phyloP scores from a whole-genome alignment of 2,329 filamentous ascomycete species.

The Colletotrichum sp. region DNA sequence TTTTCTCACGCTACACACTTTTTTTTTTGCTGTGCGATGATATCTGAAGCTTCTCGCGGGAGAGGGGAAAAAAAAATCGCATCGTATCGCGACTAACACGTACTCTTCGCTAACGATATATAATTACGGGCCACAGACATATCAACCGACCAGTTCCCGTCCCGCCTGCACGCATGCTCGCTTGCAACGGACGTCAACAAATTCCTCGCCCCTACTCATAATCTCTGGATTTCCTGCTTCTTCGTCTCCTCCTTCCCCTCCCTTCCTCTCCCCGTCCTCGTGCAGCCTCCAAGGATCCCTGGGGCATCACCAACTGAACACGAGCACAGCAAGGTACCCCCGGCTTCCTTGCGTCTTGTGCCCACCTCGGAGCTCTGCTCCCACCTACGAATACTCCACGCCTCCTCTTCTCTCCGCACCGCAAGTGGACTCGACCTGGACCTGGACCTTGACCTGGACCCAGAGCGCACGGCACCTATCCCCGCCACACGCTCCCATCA shows the following conservation, averaged over 20 bases:
- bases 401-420: conserved; percentile 6
- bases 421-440: background rate
- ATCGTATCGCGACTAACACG: background rate
- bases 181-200: background rate
- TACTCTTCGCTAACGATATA: background rate
- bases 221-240: background rate
- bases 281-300: background rate
- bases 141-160: background rate
- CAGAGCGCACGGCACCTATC: conserved; percentile 9
- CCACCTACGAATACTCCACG: background rate
- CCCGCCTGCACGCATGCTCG: background rate
- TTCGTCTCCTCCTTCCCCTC: background rate
- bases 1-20: background rate
- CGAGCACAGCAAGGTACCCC: conserved; percentile 5
- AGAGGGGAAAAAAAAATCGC: background rate
- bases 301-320: background rate
- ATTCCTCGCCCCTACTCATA: background rate
- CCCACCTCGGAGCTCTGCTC: background rate
- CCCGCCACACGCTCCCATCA: conserved; percentile 7
- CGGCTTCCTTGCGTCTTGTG: background rate
- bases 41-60: background rate
- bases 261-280: background rate
- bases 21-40: background rate
- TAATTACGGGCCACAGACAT: background rate
- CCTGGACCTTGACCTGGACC: background rate